These are phyloP conservation scores for Mortierella sp. DNA, from an alignment of 371 early-diverging fungal genomes.

Conservation along the genomic window DNA sequence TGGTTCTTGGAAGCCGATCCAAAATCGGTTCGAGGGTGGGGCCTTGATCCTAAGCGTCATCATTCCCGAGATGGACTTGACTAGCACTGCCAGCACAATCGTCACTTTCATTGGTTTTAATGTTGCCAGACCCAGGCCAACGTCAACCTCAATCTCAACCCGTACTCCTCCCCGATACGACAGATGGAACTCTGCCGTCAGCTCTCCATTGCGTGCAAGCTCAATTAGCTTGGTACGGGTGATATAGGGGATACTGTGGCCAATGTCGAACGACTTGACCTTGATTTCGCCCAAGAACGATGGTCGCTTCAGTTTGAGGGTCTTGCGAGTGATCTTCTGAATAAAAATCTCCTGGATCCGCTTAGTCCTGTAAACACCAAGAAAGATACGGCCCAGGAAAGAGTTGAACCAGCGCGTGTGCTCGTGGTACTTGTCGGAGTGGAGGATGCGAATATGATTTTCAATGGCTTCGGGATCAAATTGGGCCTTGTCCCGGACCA, in stretches of 20 bases:
- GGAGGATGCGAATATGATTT: constrained; percentile 64
- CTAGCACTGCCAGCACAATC: constrained; percentile 80
- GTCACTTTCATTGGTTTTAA: constrained; percentile 79
- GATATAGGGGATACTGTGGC: constrained; percentile 82
- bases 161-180: constrained; percentile 82
- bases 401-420: constrained; percentile 92
- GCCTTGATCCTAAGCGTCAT: constrained; percentile 83
- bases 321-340: constrained; percentile 72
- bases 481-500: constrained; percentile 56
- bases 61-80: constrained; percentile 78
- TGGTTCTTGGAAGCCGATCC: constrained; percentile 88
- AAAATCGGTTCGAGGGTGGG: constrained; percentile 88
- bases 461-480: constrained; percentile 68
- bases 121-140: constrained; percentile 58
- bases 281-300: constrained; percentile 85
- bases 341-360: constrained; percentile 67
- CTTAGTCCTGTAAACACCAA: constrained; percentile 76
- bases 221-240: constrained; percentile 79
- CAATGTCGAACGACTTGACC: constrained; percentile 81
- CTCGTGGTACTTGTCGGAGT: constrained; percentile 71
- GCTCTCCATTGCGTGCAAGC: constrained; percentile 75
- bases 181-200: constrained; percentile 78
- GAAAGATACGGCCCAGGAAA: constrained; percentile 82
- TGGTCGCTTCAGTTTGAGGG: constrained; percentile 75
- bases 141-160: constrained; percentile 78